A percentile compares a stretch with the other conserved stretches of the same genome.
These are phyloP conservation scores for Solanum gracilifrons DNA, from an alignment of 257 asterid species.

Conservation along the genomic window DNA sequence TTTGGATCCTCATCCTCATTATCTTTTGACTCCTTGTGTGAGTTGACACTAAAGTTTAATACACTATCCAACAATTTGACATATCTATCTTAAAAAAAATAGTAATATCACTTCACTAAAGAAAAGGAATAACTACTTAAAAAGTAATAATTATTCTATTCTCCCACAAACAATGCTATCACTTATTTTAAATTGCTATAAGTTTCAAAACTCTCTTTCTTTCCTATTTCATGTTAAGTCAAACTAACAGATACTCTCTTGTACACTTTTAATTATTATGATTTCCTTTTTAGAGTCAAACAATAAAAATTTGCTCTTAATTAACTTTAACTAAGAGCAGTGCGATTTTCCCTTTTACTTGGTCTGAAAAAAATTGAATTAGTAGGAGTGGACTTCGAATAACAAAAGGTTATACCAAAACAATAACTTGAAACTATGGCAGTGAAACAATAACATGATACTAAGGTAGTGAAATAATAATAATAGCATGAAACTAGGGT, in stretches of 20 bases:
- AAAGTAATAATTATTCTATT: too few relatives aligned
- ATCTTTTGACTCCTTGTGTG: slow-evolving; percentile 23
- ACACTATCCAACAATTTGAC: neutral
- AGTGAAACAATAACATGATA: neutral
- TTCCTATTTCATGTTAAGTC: too few relatives aligned
- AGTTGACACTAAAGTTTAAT: neutral
- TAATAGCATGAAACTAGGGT: neutral
- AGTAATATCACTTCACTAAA: neutral
- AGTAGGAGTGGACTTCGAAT: neutral
- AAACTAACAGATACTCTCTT: too few relatives aligned
- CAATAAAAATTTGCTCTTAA: too few relatives aligned
- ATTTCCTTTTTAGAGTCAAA: too few relatives aligned
- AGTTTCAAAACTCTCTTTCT: too few relatives aligned
- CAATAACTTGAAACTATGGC: neutral
- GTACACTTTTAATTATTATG: too few relatives aligned
- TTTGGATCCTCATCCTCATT: slow-evolving; percentile 16
- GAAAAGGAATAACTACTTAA: neutral
- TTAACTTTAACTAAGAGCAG: too few relatives aligned
- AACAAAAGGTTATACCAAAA: neutral
- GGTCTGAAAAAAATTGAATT: neutral
- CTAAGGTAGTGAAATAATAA: too few relatives aligned
- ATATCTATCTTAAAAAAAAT: neutral
- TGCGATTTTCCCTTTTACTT: neutral
- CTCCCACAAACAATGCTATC: too few relatives aligned
- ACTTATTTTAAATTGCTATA: too few relatives aligned